These are phyloP conservation scores for Nigrograna mackinnonii DNA, from an alignment of 2,329 filamentous ascomycete species.

Conservation along the genomic window DNA sequence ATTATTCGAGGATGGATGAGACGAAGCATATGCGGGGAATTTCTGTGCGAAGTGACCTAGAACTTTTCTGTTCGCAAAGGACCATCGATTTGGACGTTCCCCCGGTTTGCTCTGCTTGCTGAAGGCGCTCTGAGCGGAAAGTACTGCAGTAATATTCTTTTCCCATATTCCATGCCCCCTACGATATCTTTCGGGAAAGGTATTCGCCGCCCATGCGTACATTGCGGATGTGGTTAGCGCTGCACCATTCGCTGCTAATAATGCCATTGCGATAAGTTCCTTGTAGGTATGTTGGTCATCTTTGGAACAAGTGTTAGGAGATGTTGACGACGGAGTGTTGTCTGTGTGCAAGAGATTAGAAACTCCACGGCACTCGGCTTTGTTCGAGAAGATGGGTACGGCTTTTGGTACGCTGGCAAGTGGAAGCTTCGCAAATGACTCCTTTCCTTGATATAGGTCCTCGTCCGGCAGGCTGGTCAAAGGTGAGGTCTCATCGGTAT, in stretches of 20 bases:
- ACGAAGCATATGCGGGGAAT: no score
- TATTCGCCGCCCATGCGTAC: constrained; percentile 7
- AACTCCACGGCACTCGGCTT: not conserved
- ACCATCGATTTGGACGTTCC: constrained; percentile 1
- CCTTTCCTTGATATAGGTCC: not conserved
- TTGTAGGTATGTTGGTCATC: not conserved
- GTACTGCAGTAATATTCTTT: constrained; percentile 10
- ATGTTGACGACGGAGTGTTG: not conserved
- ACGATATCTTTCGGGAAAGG: constrained; percentile 11
- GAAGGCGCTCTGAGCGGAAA: constrained; percentile 17
- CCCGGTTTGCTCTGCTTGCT: constrained; percentile 2
- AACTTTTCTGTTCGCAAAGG: constrained; percentile 1
- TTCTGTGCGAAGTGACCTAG: no score
- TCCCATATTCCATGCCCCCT: constrained; percentile 15
- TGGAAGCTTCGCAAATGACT: not conserved
- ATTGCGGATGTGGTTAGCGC: constrained; percentile 3
- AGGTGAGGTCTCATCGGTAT: no score
- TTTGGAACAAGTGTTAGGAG: not conserved
- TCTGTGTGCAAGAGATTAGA: not conserved
- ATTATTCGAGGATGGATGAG: no score
- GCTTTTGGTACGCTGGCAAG: not conserved
- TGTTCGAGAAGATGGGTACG: not conserved
- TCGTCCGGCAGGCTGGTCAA: no score
- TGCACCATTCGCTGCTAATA: constrained; percentile 12
- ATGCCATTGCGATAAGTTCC: constrained; percentile 11